phyloP scores from a whole-genome alignment of 768 basidiomycete species.

The Leccinellum luteum region DNA sequence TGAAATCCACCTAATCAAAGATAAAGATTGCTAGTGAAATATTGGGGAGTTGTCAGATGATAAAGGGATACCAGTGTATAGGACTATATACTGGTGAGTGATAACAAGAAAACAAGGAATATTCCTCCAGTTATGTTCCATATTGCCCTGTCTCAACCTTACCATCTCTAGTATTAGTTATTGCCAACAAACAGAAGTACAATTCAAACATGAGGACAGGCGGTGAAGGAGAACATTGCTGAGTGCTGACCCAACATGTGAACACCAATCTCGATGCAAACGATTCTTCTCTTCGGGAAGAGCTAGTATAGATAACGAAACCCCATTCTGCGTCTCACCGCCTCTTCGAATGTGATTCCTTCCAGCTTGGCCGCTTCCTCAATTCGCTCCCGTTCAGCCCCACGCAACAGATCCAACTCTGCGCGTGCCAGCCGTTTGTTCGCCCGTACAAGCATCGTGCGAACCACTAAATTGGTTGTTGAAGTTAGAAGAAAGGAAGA shows the following conservation, averaged over 20 bases:
- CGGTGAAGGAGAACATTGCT: too few species aligned
- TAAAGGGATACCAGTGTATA: too few species aligned
- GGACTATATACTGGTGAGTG: too few species aligned
- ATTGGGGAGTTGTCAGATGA: too few species aligned
- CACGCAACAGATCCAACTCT: slow-evolving; percentile 43
- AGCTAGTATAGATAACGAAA: slow-evolving; percentile 56
- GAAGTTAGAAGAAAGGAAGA: neutral
- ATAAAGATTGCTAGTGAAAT: too few species aligned
- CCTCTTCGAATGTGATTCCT: slow-evolving; percentile 58
- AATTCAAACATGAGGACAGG: too few species aligned
- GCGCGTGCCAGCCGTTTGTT: slow-evolving; percentile 51
- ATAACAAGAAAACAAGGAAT: too few species aligned
- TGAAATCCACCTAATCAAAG: too few species aligned
- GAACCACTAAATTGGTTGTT: slow-evolving; percentile 36
- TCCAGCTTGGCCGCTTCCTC: slow-evolving; percentile 59
- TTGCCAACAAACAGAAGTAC: too few species aligned
- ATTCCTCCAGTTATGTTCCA: too few species aligned
- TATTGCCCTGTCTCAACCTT: too few species aligned
- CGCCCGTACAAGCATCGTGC: slow-evolving; percentile 43
- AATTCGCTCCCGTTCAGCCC: slow-evolving; percentile 46
- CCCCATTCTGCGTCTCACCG: slow-evolving; percentile 51
- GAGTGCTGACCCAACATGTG: neutral
- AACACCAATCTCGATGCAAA: neutral
- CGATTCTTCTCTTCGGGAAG: neutral
- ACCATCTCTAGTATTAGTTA: too few species aligned